Percentiles rank a stretch among this genome's conserved stretches.
Evolutionary conservation across 129 eudicot species (phyloP).

Genomic region (Artemisia argyi): DNA sequence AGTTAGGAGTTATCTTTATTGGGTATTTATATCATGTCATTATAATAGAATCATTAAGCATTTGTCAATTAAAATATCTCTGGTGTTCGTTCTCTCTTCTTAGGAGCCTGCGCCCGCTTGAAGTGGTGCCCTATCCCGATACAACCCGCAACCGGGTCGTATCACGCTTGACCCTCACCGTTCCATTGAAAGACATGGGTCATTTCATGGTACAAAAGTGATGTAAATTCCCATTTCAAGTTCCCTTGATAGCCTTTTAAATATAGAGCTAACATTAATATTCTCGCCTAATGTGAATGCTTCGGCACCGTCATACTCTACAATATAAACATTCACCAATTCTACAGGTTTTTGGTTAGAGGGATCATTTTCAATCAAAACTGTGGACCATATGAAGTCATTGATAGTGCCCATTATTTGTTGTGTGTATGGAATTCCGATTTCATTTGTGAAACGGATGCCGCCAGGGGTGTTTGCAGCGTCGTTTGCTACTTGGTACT

Average conservation of each 20-base stretch:
- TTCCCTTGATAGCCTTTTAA: constrained; percentile 2
- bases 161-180: constrained; percentile 27
- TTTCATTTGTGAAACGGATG: constrained; percentile 5
- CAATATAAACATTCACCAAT: background rate
- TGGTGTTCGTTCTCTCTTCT: no score
- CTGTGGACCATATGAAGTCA: constrained; percentile 4
- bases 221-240: constrained; percentile 16
- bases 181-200: constrained; percentile 33
- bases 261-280: constrained; percentile 15
- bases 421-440: constrained; percentile 14
- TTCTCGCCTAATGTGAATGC: constrained; percentile 15
- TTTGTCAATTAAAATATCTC: no score
- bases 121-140: no score
- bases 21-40: no score
- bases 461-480: constrained; percentile 7
- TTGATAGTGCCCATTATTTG: constrained; percentile 14
- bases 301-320: background rate
- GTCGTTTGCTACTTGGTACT: background rate
- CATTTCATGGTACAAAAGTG: constrained; percentile 39
- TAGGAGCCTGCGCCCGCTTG: no score
- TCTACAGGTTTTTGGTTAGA: constrained; percentile 14
- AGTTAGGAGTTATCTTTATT: no score
- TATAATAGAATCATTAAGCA: no score
- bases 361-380: constrained; percentile 12
- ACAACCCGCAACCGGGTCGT: no score